Evolutionary conservation across 768 basidiomycete species (phyloP).

Genomic region (Heimioporus sp.): DNA sequence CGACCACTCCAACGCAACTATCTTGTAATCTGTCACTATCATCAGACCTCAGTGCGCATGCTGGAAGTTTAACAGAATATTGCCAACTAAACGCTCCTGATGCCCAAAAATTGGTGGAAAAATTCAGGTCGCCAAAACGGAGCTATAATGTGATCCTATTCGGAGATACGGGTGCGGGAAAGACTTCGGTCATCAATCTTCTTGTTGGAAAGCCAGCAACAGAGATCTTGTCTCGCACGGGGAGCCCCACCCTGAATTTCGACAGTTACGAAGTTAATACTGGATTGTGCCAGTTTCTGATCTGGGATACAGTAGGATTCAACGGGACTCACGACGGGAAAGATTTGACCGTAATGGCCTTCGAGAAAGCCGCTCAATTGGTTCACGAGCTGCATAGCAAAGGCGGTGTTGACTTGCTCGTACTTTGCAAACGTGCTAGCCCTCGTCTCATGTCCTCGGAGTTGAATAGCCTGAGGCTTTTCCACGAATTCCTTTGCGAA

Average conservation of each 20-base stretch:
- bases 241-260: slow-evolving; percentile 28
- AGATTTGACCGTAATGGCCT: slow-evolving; percentile 20
- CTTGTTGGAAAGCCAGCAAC: slow-evolving; percentile 30
- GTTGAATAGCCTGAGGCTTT: slow-evolving; percentile 27
- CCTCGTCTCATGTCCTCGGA: slow-evolving; percentile 26
- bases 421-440: slow-evolving; percentile 37
- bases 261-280: slow-evolving; percentile 3
- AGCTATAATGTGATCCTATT: slow-evolving; percentile 29
- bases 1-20: slow-evolving; percentile 7
- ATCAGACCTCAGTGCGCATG: neutral
- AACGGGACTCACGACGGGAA: slow-evolving; percentile 18
- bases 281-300: slow-evolving; percentile 10
- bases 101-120: slow-evolving; percentile 12
- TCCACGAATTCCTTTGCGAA: slow-evolving; percentile 38
- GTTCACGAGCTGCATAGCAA: slow-evolving; percentile 19
- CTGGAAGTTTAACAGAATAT: slow-evolving; percentile 7
- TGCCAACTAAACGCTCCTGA: slow-evolving; percentile 12
- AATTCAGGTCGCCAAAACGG: slow-evolving; percentile 10
- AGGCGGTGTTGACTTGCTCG: slow-evolving; percentile 32
- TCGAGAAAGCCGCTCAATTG: slow-evolving; percentile 28
- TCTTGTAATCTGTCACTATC: slow-evolving; percentile 15
- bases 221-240: slow-evolving; percentile 33
- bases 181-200: slow-evolving; percentile 46
- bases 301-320: slow-evolving; percentile 31
- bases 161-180: slow-evolving; percentile 34